Conservation (phyloP, 2,329 filamentous ascomycete genomes). For the Phoma herbarum region DNA sequence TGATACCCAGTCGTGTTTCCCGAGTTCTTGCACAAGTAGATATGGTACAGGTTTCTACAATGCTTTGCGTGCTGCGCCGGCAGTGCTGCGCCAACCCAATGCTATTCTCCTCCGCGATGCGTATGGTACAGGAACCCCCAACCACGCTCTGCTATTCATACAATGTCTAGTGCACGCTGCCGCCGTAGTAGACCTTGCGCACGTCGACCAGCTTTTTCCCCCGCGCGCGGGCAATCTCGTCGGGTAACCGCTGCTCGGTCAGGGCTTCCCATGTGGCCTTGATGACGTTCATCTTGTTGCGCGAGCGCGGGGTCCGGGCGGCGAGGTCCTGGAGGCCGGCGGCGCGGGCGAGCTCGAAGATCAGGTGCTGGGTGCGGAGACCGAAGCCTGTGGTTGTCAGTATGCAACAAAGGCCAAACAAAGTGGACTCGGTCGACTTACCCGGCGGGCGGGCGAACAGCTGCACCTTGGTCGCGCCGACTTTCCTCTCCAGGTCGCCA, state of each 20-base stretch:
- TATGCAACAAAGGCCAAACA: too few relatives aligned
- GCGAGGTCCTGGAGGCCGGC: conserved; percentile 88
- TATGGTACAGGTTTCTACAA: not conserved
- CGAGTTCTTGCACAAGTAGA: conserved; percentile 2
- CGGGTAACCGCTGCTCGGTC: conserved; percentile 82
- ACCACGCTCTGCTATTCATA: not conserved
- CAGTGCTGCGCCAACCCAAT: too few relatives aligned
- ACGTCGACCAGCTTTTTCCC: conserved; percentile 97
- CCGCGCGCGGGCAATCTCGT: conserved; percentile 86
- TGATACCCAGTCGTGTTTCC: conserved; percentile 13
- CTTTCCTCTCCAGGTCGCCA: conserved; percentile 83
- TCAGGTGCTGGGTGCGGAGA: conserved; percentile 86
- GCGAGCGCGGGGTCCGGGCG: conserved; percentile 80
- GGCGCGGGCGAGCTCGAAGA: conserved; percentile 92
- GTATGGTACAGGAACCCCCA: conserved; percentile 23
- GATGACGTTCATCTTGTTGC: conserved; percentile 98
- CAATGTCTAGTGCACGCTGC: conserved; percentile 54
- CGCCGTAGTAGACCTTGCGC: conserved; percentile 95
- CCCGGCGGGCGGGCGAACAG: conserved; percentile 86
- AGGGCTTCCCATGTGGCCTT: conserved; percentile 89
- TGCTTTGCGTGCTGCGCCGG: not conserved
- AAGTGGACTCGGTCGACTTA: too few relatives aligned
- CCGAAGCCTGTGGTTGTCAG: conserved; percentile 76
- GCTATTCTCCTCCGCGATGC: not conserved
- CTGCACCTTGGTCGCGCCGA: conserved; percentile 86